Base-by-base conservation (phyloP, 1,139 yeast species). In the Scheffersomyces titani region DNA sequence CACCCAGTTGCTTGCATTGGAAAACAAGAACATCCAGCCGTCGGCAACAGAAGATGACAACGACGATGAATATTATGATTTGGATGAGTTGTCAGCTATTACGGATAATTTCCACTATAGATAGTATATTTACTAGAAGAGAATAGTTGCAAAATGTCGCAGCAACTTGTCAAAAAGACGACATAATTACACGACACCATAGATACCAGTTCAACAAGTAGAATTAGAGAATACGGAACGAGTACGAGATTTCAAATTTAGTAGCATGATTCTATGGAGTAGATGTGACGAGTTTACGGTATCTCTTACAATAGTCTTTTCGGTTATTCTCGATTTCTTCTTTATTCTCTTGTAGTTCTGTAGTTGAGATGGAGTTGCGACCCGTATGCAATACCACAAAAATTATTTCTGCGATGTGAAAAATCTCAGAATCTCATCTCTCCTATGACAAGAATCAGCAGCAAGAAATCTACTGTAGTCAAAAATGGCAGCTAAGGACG, bases 1-100 rank as follows among this genome's bases (percentile, higher is more conserved):
- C 56, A 84, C 90, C 3, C 96, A 90, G 69, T 72, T 90, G 68
- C 73, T 89, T 55, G 82, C 82, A 46, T 75, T 88, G 61, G 83
- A 80, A 51, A 76, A 75, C 51, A 63, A 66, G 56, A 62, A 51
- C 55, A 60, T 54, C 45, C 52, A 66, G 64, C 18, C 22, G 24
- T 20, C 20, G n/a, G 24, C 49, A 6, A 57, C 68, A 49, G 70
- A 65, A 20, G 71, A 67, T n/a, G 76, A 72, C 20, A 79, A 79
- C 19, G 79, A 74, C 16, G 76, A 72, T 11, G 81, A 80, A 44
- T 69, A 65, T 54, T 82, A 82, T 60, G 77, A 81, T 57, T 59
- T 82, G 46, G 75, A 75, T 7, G 83, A 78, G 54, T 70, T 86
- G 64, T 70, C 67, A 19, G 59, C 72, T 50, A 67, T 83, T 22